Percentiles rank a stretch among this genome's conserved stretches.
Evolutionary conservation across 768 basidiomycete species (phyloP).

Genomic region (Mycena amicta): DNA sequence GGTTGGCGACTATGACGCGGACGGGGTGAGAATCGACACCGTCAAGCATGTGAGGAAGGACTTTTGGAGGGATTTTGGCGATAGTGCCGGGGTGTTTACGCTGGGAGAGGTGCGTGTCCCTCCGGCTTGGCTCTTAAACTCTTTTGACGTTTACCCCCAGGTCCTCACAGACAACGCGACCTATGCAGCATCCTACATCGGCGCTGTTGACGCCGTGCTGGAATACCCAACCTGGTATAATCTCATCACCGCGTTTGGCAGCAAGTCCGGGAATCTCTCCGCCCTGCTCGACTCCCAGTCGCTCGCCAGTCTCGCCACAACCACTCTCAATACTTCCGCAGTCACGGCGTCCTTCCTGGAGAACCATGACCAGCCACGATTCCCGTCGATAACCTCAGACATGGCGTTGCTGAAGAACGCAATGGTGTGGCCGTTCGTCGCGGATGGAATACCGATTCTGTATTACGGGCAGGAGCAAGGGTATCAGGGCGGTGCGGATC

Average conservation of each 20-base stretch:
- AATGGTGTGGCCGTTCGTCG: slow-evolving; percentile 64
- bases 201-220: slow-evolving; percentile 56
- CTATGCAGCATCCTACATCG: slow-evolving; percentile 45
- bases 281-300: slow-evolving; percentile 27
- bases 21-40: slow-evolving; percentile 74
- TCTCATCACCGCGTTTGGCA: slow-evolving; percentile 54
- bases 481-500: slow-evolving; percentile 58
- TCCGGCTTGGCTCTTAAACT: slow-evolving; percentile 24
- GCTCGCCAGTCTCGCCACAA: slow-evolving; percentile 36
- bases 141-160: slow-evolving; percentile 20
- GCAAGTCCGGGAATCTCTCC: slow-evolving; percentile 54
- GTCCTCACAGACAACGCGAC: slow-evolving; percentile 26
- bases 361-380: slow-evolving; percentile 70
- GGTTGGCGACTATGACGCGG: slow-evolving; percentile 59
- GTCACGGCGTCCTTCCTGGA: slow-evolving; percentile 69
- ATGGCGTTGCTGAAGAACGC: slow-evolving; percentile 57
- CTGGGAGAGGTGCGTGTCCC: slow-evolving; percentile 64
- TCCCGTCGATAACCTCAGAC: slow-evolving; percentile 51
- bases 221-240: slow-evolving; percentile 62
- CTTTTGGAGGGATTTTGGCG: slow-evolving; percentile 70
- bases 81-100: slow-evolving; percentile 67
- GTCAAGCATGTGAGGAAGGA: slow-evolving; percentile 58
- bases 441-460: slow-evolving; percentile 69
- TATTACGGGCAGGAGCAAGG: slow-evolving; percentile 77
- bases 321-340: slow-evolving; percentile 40